These are phyloP conservation scores for Graphilbum sp. DNA, from an alignment of 2,329 filamentous ascomycete species.

Conservation along the genomic window DNA sequence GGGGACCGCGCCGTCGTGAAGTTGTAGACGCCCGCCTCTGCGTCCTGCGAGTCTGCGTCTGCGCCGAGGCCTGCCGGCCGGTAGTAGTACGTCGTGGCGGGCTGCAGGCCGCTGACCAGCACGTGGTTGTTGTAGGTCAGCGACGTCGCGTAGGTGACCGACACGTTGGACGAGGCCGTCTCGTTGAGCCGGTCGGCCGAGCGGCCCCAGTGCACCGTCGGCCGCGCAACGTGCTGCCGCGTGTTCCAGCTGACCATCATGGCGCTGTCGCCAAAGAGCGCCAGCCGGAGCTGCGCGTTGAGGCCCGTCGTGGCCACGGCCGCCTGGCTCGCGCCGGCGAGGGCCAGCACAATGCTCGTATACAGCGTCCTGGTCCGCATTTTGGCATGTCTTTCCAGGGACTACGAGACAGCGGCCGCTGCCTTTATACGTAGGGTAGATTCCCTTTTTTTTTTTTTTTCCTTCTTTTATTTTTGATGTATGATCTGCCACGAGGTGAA, in stretches of 20 bases:
- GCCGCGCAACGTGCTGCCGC: constrained; percentile 12
- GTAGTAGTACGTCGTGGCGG: constrained; percentile 33
- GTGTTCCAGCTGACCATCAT: constrained; percentile 19
- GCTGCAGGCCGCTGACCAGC: constrained; percentile 21
- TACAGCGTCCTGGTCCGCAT: too few relatives aligned
- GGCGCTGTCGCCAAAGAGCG: constrained; percentile 6
- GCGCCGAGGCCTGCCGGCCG: constrained; percentile 25
- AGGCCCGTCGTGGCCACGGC: too few relatives aligned
- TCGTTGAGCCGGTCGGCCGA: constrained; percentile 9
- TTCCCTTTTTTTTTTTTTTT: too few relatives aligned
- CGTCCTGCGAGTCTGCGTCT: constrained; percentile 30
- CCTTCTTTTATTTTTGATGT: too few relatives aligned
- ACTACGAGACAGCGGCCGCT: too few relatives aligned
- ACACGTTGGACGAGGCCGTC: constrained; percentile 12
- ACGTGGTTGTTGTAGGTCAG: constrained; percentile 27
- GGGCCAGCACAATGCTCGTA: too few relatives aligned
- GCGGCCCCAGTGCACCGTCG: constrained; percentile 15
- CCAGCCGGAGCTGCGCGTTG: constrained; percentile 6
- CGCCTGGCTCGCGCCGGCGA: too few relatives aligned
- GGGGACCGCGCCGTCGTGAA: constrained; percentile 28
- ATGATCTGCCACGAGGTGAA: too few relatives aligned
- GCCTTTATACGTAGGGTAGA: too few relatives aligned
- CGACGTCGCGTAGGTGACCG: constrained; percentile 16
- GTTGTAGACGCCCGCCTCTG: constrained; percentile 24
- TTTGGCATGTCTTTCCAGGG: too few relatives aligned